Base-by-base conservation (phyloP, 805 yeast species). In the Schizosaccharomyces cryophilus region DNA sequence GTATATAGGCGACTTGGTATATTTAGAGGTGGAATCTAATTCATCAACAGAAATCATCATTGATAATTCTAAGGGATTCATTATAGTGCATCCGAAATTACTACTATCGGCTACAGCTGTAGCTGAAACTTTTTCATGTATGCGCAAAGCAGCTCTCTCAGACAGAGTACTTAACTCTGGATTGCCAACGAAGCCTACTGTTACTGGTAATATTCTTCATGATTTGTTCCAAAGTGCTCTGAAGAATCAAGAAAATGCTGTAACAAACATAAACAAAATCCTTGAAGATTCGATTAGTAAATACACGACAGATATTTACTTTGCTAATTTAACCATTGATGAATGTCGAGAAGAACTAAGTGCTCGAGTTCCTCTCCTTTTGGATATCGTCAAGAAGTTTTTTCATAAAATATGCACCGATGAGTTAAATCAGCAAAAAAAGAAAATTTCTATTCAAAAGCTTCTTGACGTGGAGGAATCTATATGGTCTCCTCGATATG, bases 401-500 rank as follows among this genome's bases (percentile, higher is more conserved):
- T 38, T 59, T 11, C 24, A 24, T 24, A 30, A 15, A 4, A 77
- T 26, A 59, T 17, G 2, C 7, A 11, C 19, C 15, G 56, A 42
- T 17, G 21, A 35, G 13, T 35, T 15, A 13, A 35, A 7, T 35
- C 26, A 45, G 3, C 51, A n/a, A 31, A 11, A 24, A 26, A 19
- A 38, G 35, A 17, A n/a, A 2, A 47, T 82, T 54, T 74, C 83
- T 0, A 80, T 85, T 0, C 74, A 79, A 17, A 81, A 83, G 62
- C 78, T 88, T 7, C 73, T 87, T 42, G 95, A 86, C 67, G 80
- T 87, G 9, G 99, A 93, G 70, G 96, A 93, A 67, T 85, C 82
- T 66, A 83, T 93, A 15, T 82, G 95, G 87, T 87, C 96, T 0
- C 95, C 96, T 0, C 77, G 80, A 68, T 88, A 78, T 72, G 99